Evolutionary conservation across 1,284 basidiomycete genomes (phyloP), one percentile per base, ranked within the genome.

Genomic region (Austroboletus niveus): DNA sequence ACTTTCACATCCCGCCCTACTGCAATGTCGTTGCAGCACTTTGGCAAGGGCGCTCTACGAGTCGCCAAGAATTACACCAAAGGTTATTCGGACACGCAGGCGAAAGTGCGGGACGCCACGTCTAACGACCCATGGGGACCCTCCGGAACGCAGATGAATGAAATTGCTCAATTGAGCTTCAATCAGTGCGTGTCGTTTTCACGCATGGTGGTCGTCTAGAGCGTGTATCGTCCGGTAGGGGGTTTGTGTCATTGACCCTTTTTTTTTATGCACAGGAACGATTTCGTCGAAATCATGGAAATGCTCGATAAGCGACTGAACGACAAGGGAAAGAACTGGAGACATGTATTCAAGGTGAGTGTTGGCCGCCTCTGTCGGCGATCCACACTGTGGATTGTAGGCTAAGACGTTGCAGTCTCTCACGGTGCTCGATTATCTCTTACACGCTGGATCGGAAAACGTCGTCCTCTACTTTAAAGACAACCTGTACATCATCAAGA

Each of bases 61-160:
- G 89, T 92, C 38, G 90, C 89, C 52, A 96, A 96, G 74, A 95
- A 96, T 70, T 95, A 95, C 70, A 96, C 94, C 42, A 96, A 95
- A 65, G 87, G 94, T 8, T 97, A 97, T 72, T 94, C 92, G 48
- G 93, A 97, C 62, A 89, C 87, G 0, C 90, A 98, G 73, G 86
- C 93, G 47, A 98, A 98, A 72, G 93, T 98, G 54, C 85, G 96
- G 54, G 95, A 98, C 78, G 94, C 96, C 27, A 99, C 97, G n/a
- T 95, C 92, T n/a, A 99, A 99, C 74, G 96, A 99, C 70, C 92
- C 97, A 7, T 98, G 96, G 96, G 96, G 97, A 0, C 96, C 97
- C 15, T 94, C 92, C 22, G 96, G 96, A 10, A 94, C 94, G 3
- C 94, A 95, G 79, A 98, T 99, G 97, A 98, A 98, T 74, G 96